Conservation (phyloP, 2,329 filamentous ascomycete genomes). For the Triangularia setosa region DNA sequence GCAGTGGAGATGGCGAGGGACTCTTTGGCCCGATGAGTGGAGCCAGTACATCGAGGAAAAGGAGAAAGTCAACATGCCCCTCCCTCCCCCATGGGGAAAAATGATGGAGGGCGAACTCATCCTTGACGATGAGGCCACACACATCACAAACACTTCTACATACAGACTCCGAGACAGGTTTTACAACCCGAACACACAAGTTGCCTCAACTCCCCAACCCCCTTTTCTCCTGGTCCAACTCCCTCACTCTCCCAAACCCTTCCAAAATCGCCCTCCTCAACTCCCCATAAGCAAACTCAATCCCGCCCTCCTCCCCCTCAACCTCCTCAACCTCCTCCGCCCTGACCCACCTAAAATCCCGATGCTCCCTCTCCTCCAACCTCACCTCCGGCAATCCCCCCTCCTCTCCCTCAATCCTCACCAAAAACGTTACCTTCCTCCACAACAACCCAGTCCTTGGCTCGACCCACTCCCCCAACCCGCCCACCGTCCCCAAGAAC, state of each 20-base stretch:
- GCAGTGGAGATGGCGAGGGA: background rate
- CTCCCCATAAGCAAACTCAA: constrained; percentile 20
- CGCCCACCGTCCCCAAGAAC: background rate
- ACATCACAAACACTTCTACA: background rate
- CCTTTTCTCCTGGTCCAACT: background rate
- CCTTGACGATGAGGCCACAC: background rate
- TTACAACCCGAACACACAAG: background rate
- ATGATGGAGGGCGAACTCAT: background rate
- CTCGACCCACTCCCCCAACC: constrained; percentile 14
- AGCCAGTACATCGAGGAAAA: background rate
- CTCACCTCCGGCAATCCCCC: background rate
- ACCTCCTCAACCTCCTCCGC: constrained; percentile 12
- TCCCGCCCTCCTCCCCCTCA: constrained; percentile 9
- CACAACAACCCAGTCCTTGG: background rate
- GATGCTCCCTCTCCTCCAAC: constrained; percentile 18
- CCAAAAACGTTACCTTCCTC: constrained; percentile 22
- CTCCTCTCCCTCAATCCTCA: background rate
- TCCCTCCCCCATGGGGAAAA: background rate
- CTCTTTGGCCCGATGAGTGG: background rate
- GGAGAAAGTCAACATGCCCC: background rate
- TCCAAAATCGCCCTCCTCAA: constrained; percentile 12
- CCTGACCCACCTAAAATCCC: constrained; percentile 18
- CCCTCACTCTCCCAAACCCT: constrained; percentile 5
- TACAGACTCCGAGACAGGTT: background rate
- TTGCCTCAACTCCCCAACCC: background rate